Percentiles rank a stretch among this genome's conserved stretches.
These are phyloP conservation scores for Kluyveromyces lactis DNA, from an alignment of 805 yeast species.

Conservation along the genomic window DNA sequence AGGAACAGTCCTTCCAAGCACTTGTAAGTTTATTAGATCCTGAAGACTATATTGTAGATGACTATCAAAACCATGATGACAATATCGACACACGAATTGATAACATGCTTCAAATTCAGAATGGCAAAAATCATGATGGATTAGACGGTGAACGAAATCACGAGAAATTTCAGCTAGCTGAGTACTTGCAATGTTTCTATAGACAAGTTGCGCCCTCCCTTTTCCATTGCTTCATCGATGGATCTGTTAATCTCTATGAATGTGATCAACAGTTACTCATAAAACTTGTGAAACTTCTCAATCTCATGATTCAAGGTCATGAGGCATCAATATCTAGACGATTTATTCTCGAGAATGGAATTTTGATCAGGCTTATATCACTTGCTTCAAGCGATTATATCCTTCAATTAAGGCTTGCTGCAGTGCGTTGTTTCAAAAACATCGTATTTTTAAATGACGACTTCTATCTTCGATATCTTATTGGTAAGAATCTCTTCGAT, in stretches of 20 bases:
- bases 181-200: slow-evolving; percentile 49
- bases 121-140: slow-evolving; percentile 7
- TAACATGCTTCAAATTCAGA: slow-evolving; percentile 5
- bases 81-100: slow-evolving; percentile 3
- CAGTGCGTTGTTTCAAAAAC: slow-evolving; percentile 58
- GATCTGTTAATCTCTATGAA: slow-evolving; percentile 9
- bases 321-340: slow-evolving; percentile 47
- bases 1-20: slow-evolving; percentile 80
- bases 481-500: slow-evolving; percentile 44
- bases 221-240: slow-evolving; percentile 40
- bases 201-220: slow-evolving; percentile 49
- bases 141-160: slow-evolving; percentile 10
- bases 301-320: slow-evolving; percentile 61
- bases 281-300: slow-evolving; percentile 61
- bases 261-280: slow-evolving; percentile 39
- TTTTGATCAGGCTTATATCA: slow-evolving; percentile 47
- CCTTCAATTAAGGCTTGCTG: slow-evolving; percentile 55
- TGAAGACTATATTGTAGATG: slow-evolving; percentile 23
- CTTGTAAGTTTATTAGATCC: slow-evolving; percentile 66
- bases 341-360: slow-evolving; percentile 52
- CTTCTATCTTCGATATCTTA: slow-evolving; percentile 46
- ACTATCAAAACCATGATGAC: slow-evolving; percentile 11
- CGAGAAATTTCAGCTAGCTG: slow-evolving; percentile 16
- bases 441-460: slow-evolving; percentile 57
- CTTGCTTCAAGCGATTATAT: slow-evolving; percentile 33